These are phyloP conservation scores for Thelonectria blattea DNA, from an alignment of 2,329 filamentous ascomycete species.

Conservation along the genomic window DNA sequence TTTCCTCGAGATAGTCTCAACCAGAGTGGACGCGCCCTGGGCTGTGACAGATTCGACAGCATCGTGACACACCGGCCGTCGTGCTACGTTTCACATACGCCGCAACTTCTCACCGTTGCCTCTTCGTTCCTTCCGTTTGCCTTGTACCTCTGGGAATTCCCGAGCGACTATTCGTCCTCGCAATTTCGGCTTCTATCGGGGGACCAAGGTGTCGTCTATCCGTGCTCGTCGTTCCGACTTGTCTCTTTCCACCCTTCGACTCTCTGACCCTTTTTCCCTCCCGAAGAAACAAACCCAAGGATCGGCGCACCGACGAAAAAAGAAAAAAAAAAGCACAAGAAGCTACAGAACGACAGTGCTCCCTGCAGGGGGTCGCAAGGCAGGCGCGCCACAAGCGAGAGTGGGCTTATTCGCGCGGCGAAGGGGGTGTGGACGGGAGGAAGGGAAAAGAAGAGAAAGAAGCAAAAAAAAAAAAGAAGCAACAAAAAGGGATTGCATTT, in stretches of 20 bases:
- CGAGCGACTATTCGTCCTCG: background rate
- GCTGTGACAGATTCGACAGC: slow-evolving; percentile 15
- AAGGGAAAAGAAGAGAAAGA: background rate
- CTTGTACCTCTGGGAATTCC: background rate
- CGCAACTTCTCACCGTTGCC: slow-evolving; percentile 6
- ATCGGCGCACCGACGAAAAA: slow-evolving; percentile 4
- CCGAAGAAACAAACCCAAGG: background rate
- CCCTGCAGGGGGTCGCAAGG: slow-evolving; percentile 25
- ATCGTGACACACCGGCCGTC: slow-evolving; percentile 20
- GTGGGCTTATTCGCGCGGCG: slow-evolving; percentile 36
- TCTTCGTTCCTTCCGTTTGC: background rate
- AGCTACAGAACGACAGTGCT: slow-evolving; percentile 15
- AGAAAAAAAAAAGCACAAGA: too few relatives aligned
- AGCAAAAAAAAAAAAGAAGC: background rate
- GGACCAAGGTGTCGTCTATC: background rate
- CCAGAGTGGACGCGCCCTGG: slow-evolving; percentile 18
- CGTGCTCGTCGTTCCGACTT: background rate
- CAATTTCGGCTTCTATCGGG: background rate
- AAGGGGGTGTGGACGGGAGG: slow-evolving; percentile 27
- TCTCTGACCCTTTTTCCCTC: background rate
- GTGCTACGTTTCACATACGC: slow-evolving; percentile 28
- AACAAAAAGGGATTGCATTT: slow-evolving; percentile 1
- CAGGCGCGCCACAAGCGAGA: slow-evolving; percentile 20
- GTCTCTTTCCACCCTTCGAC: background rate
- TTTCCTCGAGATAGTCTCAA: slow-evolving; percentile 9